These are phyloP conservation scores for Arabidopsis arenosa DNA, from an alignment of 345 rosid genomes.

Conservation along the genomic window DNA sequence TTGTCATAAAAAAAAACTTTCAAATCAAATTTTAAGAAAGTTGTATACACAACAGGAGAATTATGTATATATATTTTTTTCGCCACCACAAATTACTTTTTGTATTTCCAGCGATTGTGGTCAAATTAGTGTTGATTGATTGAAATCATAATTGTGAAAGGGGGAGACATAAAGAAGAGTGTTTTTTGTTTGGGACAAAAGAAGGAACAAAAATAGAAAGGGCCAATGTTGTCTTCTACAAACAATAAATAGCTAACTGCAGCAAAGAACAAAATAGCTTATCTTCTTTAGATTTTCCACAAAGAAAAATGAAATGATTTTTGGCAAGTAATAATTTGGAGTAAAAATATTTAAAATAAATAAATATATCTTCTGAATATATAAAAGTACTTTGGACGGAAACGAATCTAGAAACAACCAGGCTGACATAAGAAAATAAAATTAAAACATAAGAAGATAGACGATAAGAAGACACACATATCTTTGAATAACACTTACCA, in stretches of 20 bases:
- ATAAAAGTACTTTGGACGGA: background rate
- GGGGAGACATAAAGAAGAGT: constrained; percentile 40
- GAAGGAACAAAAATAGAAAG: constrained; percentile 47
- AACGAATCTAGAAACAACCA: background rate
- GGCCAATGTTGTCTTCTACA: constrained; percentile 45
- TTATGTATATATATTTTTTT: background rate
- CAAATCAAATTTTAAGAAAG: background rate
- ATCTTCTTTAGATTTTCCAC: constrained; percentile 28
- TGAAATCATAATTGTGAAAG: constrained; percentile 34
- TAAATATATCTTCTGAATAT: background rate
- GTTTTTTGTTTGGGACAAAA: constrained; percentile 42
- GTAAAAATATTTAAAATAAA: background rate
- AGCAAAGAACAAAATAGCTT: constrained; percentile 36
- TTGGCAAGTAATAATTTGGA: background rate
- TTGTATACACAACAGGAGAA: background rate
- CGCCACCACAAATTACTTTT: background rate
- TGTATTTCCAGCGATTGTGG: constrained; percentile 16
- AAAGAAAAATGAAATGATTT: constrained; percentile 6
- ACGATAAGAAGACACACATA: no score
- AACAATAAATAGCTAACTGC: constrained; percentile 40
- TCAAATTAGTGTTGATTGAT: constrained; percentile 39
- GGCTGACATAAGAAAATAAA: background rate
- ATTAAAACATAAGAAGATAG: no score
- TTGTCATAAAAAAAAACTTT: background rate
- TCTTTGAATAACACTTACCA: no score